These are phyloP conservation scores for Chalciporus piperatus DNA, from an alignment of 768 basidiomycete genomes.

Conservation along the genomic window DNA sequence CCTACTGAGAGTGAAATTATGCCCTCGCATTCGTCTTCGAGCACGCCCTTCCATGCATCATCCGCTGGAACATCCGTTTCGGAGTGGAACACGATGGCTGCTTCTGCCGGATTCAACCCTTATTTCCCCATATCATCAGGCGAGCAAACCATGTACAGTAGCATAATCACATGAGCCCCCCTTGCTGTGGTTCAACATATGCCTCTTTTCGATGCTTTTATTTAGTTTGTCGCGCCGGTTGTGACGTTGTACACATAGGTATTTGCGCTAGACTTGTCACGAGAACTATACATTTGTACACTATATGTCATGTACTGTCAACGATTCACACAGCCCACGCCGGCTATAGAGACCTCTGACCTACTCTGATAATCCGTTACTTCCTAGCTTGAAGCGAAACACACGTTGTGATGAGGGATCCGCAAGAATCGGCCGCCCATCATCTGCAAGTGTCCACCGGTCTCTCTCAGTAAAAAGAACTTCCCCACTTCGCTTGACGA, in stretches of 20 bases:
- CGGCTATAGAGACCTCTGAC: slow-evolving; percentile 15
- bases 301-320: slow-evolving; percentile 35
- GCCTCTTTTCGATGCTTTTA: slow-evolving; percentile 15
- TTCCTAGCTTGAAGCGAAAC: slow-evolving; percentile 45
- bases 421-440: slow-evolving; percentile 39
- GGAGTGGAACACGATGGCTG: slow-evolving; percentile 57
- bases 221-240: slow-evolving; percentile 32
- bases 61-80: slow-evolving; percentile 50
- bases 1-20: slow-evolving; percentile 61
- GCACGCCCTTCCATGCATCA: slow-evolving; percentile 39
- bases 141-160: slow-evolving; percentile 55
- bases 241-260: slow-evolving; percentile 28
- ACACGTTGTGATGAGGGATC: slow-evolving; percentile 45
- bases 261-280: slow-evolving; percentile 27
- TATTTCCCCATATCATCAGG: slow-evolving; percentile 62
- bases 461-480: slow-evolving; percentile 73
- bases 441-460: slow-evolving; percentile 48
- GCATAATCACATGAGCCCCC: slow-evolving; percentile 49
- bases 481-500: slow-evolving; percentile 57
- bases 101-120: slow-evolving; percentile 56
- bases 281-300: slow-evolving; percentile 26
- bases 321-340: slow-evolving; percentile 9
- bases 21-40: slow-evolving; percentile 45
- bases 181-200: neutral
- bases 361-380: slow-evolving; percentile 14